Evolutionary conservation across 192 early-diverging fungal genomes (phyloP).

Genomic region (Rhizophagus clarus): DNA sequence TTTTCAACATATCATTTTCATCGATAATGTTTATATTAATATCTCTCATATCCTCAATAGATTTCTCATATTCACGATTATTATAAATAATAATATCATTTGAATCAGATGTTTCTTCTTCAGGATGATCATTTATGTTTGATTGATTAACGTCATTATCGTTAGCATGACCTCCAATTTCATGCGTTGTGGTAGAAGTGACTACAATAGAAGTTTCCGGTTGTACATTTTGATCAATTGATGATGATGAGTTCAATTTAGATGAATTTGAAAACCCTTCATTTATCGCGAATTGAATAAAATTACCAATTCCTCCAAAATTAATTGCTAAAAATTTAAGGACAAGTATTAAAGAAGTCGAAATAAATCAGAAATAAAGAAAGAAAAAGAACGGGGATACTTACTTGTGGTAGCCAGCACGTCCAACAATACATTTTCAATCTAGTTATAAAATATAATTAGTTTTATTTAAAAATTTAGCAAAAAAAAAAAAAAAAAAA

Average conservation of each 20-base stretch:
- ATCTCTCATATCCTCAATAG: too few species aligned
- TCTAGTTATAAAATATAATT: not conserved
- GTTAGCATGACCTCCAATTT: not conserved
- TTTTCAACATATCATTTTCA: too few species aligned
- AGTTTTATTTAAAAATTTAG: not conserved
- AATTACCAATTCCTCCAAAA: conserved; percentile 13
- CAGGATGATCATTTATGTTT: too few species aligned
- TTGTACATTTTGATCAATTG: not conserved
- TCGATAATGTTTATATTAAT: too few species aligned
- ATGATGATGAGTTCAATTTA: not conserved
- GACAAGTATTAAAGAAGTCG: not conserved
- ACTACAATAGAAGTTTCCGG: not conserved
- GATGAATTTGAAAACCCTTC: not conserved
- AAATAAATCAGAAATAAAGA: not conserved
- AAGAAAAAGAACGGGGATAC: not conserved
- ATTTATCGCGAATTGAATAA: not conserved
- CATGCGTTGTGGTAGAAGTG: too few species aligned
- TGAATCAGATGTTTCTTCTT: too few species aligned
- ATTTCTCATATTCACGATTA: too few species aligned
- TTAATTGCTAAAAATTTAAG: conserved; percentile 2
- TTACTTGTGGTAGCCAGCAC: not conserved
- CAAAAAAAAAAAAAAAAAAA: not conserved
- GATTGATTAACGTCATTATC: too few species aligned
- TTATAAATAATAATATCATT: too few species aligned
- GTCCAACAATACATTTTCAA: not conserved